phyloP scores from a whole-genome alignment of 208 protist species.

The Willaertia magna region DNA sequence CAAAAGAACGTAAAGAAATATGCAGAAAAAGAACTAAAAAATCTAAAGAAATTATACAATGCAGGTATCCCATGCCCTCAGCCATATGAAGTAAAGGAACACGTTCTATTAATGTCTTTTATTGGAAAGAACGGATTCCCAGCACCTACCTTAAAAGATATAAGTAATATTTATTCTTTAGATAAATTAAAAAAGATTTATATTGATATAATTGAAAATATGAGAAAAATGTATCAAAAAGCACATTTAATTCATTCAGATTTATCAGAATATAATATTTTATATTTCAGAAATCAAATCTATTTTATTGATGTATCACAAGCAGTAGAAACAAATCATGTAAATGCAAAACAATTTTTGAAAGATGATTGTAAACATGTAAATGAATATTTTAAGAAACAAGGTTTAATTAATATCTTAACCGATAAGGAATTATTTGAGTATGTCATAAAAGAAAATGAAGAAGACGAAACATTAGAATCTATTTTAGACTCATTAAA shows the following conservation, averaged over 20 bases:
- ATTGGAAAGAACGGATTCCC: slow-evolving; percentile 83
- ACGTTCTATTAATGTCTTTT: slow-evolving; percentile 96
- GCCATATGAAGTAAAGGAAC: slow-evolving; percentile 80
- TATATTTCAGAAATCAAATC: slow-evolving; percentile 67
- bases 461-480: slow-evolving; percentile 37
- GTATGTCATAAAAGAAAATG: slow-evolving; percentile 45
- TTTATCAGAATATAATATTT: slow-evolving; percentile 95
- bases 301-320: slow-evolving; percentile 98
- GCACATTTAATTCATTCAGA: slow-evolving; percentile 92
- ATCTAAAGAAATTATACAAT: slow-evolving; percentile 79
- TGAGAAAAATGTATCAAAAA: slow-evolving; percentile 86
- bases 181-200: slow-evolving; percentile 44
- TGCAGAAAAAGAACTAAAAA: slow-evolving; percentile 98
- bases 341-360: slow-evolving; percentile 91
- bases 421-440: slow-evolving; percentile 54
- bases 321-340: slow-evolving; percentile 95
- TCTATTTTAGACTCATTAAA: slow-evolving; percentile 34
- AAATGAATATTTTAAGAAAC: slow-evolving; percentile 61
- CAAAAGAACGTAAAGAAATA: slow-evolving; percentile 91
- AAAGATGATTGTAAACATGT: slow-evolving; percentile 81
- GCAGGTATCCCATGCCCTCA: slow-evolving; percentile 73
- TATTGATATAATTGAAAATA: slow-evolving; percentile 71
- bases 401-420: slow-evolving; percentile 34
- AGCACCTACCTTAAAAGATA: slow-evolving; percentile 90
- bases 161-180: slow-evolving; percentile 30